phyloP scores from a whole-genome alignment of 2,329 filamentous ascomycete genomes.

The Colletotrichum noveboracense region DNA sequence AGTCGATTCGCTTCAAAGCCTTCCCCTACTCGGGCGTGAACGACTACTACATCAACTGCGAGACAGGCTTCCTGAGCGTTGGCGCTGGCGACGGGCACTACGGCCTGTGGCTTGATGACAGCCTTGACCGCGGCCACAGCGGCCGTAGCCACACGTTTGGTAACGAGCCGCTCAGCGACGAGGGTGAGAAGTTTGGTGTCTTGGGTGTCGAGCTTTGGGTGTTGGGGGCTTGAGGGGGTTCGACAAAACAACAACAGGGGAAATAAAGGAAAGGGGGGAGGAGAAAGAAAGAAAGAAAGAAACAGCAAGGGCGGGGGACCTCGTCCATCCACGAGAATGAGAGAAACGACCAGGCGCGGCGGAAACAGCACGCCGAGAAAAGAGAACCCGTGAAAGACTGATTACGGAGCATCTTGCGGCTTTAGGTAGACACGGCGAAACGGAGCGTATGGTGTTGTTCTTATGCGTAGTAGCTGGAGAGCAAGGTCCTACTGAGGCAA shows the following conservation, averaged over 20 bases:
- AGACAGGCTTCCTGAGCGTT: constrained; percentile 81
- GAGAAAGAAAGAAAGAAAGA: not conserved
- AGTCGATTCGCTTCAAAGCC: constrained; percentile 91
- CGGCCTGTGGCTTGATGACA: constrained; percentile 91
- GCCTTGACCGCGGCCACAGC: constrained; percentile 83
- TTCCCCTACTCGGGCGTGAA: constrained; percentile 97
- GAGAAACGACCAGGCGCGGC: not conserved
- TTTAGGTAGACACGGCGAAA: not conserved
- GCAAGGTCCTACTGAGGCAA: not conserved
- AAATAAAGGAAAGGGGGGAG: not conserved
- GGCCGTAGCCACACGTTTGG: constrained; percentile 89
- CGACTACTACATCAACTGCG: constrained; percentile 95
- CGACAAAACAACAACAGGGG: not conserved
- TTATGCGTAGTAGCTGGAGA: not conserved
- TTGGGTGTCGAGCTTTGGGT: constrained; percentile 94
- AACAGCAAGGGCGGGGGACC: not conserved
- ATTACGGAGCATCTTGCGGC: not conserved
- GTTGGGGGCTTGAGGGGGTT: constrained; percentile 61
- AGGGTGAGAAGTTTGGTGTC: constrained; percentile 90
- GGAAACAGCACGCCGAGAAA: not conserved
- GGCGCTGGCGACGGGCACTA: constrained; percentile 91
- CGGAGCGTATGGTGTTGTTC: not conserved
- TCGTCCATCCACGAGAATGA: not conserved
- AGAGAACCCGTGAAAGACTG: not conserved
- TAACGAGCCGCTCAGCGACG: constrained; percentile 91